Conservation (phyloP, 208 protist genomes). For the Wallacemonas rigidus region DNA sequence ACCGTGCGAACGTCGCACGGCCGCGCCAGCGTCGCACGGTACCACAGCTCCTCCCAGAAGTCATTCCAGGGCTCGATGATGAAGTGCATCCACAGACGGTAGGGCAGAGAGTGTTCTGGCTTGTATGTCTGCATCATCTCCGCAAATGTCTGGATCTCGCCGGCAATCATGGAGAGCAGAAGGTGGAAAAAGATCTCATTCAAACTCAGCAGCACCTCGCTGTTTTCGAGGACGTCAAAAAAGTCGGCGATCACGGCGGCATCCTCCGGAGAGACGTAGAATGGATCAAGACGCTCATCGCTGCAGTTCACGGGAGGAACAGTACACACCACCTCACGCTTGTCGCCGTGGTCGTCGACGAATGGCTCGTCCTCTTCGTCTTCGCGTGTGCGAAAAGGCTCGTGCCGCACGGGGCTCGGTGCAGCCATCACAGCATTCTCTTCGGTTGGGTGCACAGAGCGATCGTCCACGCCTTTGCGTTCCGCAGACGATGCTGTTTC, state of each 20-base stretch:
- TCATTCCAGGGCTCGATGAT: slow-evolving; percentile 38
- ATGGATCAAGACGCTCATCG: background rate
- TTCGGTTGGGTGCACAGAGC: too few relatives aligned
- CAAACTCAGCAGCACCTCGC: slow-evolving; percentile 18
- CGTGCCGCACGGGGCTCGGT: background rate
- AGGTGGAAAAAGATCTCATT: slow-evolving; percentile 26
- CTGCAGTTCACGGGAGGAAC: background rate
- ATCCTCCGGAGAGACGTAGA: slow-evolving; percentile 1
- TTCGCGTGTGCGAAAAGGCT: slow-evolving; percentile 7
- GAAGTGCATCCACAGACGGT: slow-evolving; percentile 32
- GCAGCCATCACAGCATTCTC: too few relatives aligned
- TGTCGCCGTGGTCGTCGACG: background rate
- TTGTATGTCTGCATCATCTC: slow-evolving; percentile 24
- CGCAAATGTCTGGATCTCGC: slow-evolving; percentile 22
- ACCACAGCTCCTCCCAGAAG: slow-evolving; percentile 37
- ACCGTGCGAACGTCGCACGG: slow-evolving; percentile 33
- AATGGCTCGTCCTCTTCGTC: slow-evolving; percentile 8
- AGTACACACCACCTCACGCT: background rate
- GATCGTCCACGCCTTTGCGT: too few relatives aligned
- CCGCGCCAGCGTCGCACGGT: slow-evolving; percentile 37
- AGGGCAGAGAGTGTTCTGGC: slow-evolving; percentile 23
- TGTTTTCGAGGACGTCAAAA: slow-evolving; percentile 4
- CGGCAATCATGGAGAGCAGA: slow-evolving; percentile 31
- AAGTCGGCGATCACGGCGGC: slow-evolving; percentile 7
- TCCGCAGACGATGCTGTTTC: background rate